Evolutionary conservation across 306 rosid species (phyloP).

Genomic region (Herpetospermum pedunculosum): DNA sequence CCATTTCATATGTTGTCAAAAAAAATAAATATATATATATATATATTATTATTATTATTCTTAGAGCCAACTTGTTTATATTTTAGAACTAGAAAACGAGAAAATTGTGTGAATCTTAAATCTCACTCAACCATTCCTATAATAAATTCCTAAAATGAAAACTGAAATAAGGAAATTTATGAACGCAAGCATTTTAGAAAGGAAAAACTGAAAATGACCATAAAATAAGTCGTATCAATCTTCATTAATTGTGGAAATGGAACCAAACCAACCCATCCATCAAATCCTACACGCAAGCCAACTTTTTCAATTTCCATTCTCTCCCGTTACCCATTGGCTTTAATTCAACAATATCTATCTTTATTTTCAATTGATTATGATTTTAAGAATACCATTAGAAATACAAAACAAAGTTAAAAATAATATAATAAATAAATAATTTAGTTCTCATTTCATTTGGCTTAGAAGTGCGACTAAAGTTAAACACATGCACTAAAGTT

Average conservation of each 20-base stretch:
- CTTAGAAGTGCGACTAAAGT: too few relatives aligned
- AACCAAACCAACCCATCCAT: conserved; percentile 10
- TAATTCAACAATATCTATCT: background rate
- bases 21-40: too few relatives aligned
- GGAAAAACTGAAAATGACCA: background rate
- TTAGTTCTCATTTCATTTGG: too few relatives aligned
- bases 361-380: background rate
- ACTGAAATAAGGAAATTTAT: background rate
- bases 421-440: too few relatives aligned
- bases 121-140: background rate
- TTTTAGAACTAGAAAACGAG: background rate
- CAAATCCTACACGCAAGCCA: conserved; percentile 35
- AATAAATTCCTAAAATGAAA: background rate
- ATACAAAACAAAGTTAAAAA: background rate
- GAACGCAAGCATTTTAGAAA: background rate
- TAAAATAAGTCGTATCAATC: conserved; percentile 5
- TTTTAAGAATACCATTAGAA: background rate
- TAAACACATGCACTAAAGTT: too few relatives aligned
- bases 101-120: background rate
- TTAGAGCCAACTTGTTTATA: too few relatives aligned
- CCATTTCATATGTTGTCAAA: too few relatives aligned
- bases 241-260: background rate
- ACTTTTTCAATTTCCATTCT: background rate
- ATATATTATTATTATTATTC: too few relatives aligned
- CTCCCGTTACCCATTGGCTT: background rate